Evolutionary conservation across 2,329 filamentous ascomycete genomes (phyloP), one percentile per base, ranked within the genome.

Genomic region (Venturia asperata): DNA sequence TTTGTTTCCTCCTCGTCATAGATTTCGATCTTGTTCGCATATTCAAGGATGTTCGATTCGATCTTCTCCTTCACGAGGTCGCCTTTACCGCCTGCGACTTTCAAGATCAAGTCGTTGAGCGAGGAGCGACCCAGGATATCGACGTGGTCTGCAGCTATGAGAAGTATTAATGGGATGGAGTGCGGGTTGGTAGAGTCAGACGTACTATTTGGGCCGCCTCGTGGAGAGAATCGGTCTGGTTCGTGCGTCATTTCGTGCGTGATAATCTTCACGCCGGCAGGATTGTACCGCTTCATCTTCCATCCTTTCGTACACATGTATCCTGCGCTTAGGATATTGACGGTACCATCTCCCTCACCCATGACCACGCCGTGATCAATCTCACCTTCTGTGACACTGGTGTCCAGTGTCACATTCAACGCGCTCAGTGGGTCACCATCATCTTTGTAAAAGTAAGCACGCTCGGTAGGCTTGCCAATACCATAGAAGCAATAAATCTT

Each of bases 401-500:
- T 83, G 69, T 84, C 82, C 63, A 84, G 82, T 37, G 80, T 82
- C 42, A 83, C 77, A 70, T 91, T 91, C 21, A 91, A 80, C 21
- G 83, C 86, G 7, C 85, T 86, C n/a, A 84, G 71, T 0, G 83
- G 77, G 10, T 90, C 85, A 13, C 80, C 78, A 58, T 93, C 90
- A 52, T 85, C 80, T 41, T 89, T 87, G 77, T 99, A 99, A 75
- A 90, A 99, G 75, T 97, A 99, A 19, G 87, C 87, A 65, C 93
- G 85, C 76, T 99, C 93, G 0, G 93, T 97, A 3, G 90, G 88
- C 74, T 97, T 99, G 2, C 93, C 93, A 4, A 96, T 86, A 24
- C 90, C 94, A 74, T 99, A 97, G 79, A 99, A 97, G 78, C 94
- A 97, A 77, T 92, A 97, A 15, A 99, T 91, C 74, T 96, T 97